Evolutionary conservation across 768 basidiomycete genomes (phyloP).

Genomic region (Boletus sp.): DNA sequence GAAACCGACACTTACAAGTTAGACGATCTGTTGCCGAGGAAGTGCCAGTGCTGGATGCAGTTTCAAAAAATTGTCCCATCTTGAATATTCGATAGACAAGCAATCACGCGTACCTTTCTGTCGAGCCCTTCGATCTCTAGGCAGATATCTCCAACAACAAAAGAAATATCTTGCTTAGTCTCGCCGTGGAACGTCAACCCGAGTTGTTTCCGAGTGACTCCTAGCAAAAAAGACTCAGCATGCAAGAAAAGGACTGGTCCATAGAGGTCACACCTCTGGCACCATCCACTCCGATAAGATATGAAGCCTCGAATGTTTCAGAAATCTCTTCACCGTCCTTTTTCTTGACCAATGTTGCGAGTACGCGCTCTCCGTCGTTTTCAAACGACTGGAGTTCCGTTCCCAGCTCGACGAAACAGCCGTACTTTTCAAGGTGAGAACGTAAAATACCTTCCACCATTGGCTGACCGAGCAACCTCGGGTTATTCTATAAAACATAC

Average conservation of each 20-base stretch:
- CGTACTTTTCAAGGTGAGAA: constrained; percentile 18
- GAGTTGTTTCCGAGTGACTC: constrained; percentile 36
- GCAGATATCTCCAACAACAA: constrained; percentile 38
- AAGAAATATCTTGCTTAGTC: constrained; percentile 25
- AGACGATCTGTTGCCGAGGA: constrained; percentile 7
- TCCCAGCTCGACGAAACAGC: constrained; percentile 39
- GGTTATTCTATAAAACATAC: constrained; percentile 6
- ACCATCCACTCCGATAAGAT: constrained; percentile 42
- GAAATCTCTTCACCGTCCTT: constrained; percentile 19
- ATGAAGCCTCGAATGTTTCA: constrained; percentile 32
- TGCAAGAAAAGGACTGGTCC: background rate
- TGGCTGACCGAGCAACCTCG: constrained; percentile 23
- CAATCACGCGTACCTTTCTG: constrained; percentile 15
- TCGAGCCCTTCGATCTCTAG: constrained; percentile 29
- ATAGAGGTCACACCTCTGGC: constrained; percentile 21
- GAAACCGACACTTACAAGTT: constrained; percentile 1
- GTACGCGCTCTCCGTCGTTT: constrained; percentile 35
- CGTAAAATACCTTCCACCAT: constrained; percentile 27
- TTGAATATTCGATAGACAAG: background rate
- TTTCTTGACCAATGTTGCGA: constrained; percentile 33
- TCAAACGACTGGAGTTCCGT: constrained; percentile 45
- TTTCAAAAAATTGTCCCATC: background rate
- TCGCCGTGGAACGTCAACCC: constrained; percentile 43
- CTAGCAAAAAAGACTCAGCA: constrained; percentile 14
- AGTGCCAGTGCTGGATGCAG: constrained; percentile 22